Conservation (phyloP, 2,329 filamentous ascomycete genomes). For the Tolypocladium tropicale region DNA sequence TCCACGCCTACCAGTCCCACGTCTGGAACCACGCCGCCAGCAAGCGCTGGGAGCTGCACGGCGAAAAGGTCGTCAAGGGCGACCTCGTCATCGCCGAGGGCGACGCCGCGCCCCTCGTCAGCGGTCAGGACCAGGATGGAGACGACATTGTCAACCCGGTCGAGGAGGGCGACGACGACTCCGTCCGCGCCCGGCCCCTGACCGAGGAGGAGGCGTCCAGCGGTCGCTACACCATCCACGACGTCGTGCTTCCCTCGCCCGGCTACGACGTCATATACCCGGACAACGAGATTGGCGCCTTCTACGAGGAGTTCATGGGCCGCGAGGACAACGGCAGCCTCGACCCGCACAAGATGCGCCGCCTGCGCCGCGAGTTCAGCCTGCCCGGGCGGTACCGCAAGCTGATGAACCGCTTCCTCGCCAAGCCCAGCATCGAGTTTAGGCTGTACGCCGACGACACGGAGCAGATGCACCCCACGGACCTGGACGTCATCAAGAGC, state of each 20-base stretch:
- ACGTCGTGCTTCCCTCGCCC: constrained; percentile 84
- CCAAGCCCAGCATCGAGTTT: constrained; percentile 56
- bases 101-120: constrained; percentile 21
- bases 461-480: constrained; percentile 83
- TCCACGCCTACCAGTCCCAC: constrained; percentile 90
- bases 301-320: constrained; percentile 80
- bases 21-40: constrained; percentile 87
- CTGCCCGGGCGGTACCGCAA: constrained; percentile 84
- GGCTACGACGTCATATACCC: constrained; percentile 88
- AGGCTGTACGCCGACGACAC: constrained; percentile 58
- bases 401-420: constrained; percentile 61
- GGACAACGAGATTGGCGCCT: constrained; percentile 68
- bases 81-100: constrained; percentile 61
- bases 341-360: constrained; percentile 78
- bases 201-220: constrained; percentile 67
- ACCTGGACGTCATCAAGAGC: constrained; percentile 58
- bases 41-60: constrained; percentile 68
- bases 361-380: constrained; percentile 77
- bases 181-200: constrained; percentile 56
- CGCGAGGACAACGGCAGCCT: constrained; percentile 66
- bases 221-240: constrained; percentile 71
- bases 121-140: constrained; percentile 53
- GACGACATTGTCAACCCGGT: constrained; percentile 31
- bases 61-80: constrained; percentile 65
- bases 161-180: constrained; percentile 31